Conservation (phyloP, 345 rosid genomes). For the Eucalyptus sp. region DNA sequence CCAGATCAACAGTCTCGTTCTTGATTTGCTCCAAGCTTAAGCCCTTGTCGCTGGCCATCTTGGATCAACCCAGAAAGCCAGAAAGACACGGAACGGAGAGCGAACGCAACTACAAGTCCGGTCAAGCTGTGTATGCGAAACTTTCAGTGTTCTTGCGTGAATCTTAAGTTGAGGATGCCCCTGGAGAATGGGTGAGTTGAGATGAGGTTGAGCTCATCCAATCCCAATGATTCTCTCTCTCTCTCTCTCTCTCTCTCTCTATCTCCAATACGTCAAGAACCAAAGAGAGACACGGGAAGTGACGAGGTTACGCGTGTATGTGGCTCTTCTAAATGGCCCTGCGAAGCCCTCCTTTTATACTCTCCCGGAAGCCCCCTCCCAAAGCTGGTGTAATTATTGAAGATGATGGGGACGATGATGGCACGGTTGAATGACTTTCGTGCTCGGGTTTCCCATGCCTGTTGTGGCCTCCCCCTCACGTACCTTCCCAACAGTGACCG, state of each 20-base stretch:
- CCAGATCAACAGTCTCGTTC: conserved; percentile 10
- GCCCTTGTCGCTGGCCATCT: background rate
- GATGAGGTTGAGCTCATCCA: background rate
- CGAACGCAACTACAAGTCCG: background rate
- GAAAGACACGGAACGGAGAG: background rate
- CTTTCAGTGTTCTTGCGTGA: background rate
- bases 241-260: background rate
- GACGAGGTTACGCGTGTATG: background rate
- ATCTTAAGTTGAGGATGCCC: background rate
- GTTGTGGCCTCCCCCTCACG: background rate
- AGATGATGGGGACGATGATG: background rate
- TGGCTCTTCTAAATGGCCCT: background rate
- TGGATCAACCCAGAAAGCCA: background rate
- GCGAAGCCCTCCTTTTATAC: background rate
- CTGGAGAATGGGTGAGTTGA: background rate
- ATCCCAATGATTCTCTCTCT: background rate
- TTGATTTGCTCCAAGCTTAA: conserved; percentile 5
- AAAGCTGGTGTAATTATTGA: background rate
- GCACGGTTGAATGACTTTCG: background rate
- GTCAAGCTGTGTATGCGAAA: background rate
- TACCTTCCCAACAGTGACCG: background rate
- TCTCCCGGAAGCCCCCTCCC: background rate
- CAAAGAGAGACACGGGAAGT: background rate
- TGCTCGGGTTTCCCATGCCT: background rate
- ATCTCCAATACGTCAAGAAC: background rate